Percentiles rank a stretch among this genome's conserved stretches.
These are phyloP conservation scores for Spirogloea muscicola DNA, from an alignment of 139 green algal genomes.

Conservation along the genomic window DNA sequence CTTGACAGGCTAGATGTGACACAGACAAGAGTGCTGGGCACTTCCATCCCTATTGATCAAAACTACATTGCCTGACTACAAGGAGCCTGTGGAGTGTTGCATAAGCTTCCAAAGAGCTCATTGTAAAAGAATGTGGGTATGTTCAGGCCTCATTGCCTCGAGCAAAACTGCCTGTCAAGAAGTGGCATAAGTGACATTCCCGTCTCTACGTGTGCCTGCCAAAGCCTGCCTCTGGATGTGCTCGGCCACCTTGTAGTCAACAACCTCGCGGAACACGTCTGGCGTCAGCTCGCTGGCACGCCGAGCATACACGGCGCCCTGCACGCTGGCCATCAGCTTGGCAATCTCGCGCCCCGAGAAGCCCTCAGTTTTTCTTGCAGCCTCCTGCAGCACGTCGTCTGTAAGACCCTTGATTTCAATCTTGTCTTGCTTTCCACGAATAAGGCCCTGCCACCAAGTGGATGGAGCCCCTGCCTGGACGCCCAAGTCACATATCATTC, in stretches of 20 bases:
- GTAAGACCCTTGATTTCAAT: constrained; percentile 14
- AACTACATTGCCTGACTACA: no score
- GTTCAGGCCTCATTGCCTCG: no score
- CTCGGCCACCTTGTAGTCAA: constrained; percentile 64
- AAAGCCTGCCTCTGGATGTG: constrained; percentile 49
- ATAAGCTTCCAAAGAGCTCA: no score
- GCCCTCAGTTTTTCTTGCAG: constrained; percentile 72
- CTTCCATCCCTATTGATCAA: no score
- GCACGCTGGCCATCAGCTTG: constrained; percentile 77
- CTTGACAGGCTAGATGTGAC: no score
- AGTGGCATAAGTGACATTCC: no score
- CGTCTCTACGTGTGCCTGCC: no score
- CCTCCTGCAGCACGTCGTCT: constrained; percentile 46
- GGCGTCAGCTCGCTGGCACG: constrained; percentile 61
- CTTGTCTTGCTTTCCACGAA: neutral
- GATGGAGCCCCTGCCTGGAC: neutral
- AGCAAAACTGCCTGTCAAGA: no score
- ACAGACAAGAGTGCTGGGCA: no score
- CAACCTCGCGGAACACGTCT: constrained; percentile 58
- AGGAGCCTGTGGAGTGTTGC: no score
- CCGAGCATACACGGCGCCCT: constrained; percentile 74
- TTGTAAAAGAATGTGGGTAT: no score
- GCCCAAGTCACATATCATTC: neutral
- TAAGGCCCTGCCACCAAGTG: neutral
- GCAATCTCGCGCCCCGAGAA: constrained; percentile 88